Base-by-base conservation (phyloP, 371 early-diverging fungal species). In the Lichtheimia ornata region DNA sequence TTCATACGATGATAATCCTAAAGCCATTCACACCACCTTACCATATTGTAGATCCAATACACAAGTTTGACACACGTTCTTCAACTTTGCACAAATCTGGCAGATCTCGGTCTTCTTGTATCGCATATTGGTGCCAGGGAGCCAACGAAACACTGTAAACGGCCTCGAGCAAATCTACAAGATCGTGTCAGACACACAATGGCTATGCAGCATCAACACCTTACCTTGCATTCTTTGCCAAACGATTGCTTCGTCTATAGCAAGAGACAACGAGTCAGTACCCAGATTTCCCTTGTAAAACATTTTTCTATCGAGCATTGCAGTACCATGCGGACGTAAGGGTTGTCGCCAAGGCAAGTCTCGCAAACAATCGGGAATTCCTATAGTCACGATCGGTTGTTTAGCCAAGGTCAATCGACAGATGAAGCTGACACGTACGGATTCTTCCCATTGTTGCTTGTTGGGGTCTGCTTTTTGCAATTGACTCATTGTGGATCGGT, bases 31-130 rank as follows among this genome's bases (percentile, higher is more conserved):
- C 25, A 5, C 3, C 24, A 20, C 30, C 61, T 54, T 73, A 81
- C 96, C 94, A 66, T 91, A 96, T 72, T 97, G 93, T 24, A 98
- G 84, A 79, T 98, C 98, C 61, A 97, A 79, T 15, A 97, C 76
- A 73, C 99, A 98, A 5, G 97, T 94, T 72, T 98, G 99, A 65
- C 99, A 98, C 4, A 94, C 95, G 71, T 98, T 97, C 77, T 98
- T 97, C 61, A 97, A 82, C 72, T 96, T 95, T 27, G 99, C 91
- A 71, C 99, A 98, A 0, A 93, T 92, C 72, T 95, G 94, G 67
- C 99, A 98, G 51, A 98, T 91, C 70, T 97, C 97, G 0, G 99
- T 98, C 83, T 95, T 95, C 71, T 96, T 97, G 80, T 90, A 91
- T 58, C 98, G 89, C 94, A 92, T 92, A 13, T 93, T 94, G 14